phyloP scores from a whole-genome alignment of 2,329 filamentous ascomycete species.

The Colletotrichum gigasporum region DNA sequence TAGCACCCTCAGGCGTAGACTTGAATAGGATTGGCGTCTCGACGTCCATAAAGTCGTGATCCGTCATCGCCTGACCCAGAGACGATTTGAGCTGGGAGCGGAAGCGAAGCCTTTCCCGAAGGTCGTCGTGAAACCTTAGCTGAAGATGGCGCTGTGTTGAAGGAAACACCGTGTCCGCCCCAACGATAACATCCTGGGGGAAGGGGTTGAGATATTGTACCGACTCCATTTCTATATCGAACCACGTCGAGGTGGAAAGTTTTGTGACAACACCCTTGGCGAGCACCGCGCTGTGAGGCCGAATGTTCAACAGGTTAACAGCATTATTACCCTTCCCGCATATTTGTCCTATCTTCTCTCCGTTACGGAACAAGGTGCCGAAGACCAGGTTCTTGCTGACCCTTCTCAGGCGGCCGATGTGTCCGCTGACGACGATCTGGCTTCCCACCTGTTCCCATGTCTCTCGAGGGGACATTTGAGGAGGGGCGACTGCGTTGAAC shows the following conservation, averaged over 20 bases:
- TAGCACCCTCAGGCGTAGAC: constrained; percentile 93
- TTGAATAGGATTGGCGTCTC: constrained; percentile 97
- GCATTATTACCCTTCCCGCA: constrained; percentile 50
- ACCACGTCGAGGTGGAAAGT: constrained; percentile 15
- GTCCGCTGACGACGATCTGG: constrained; percentile 71
- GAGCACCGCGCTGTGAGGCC: constrained; percentile 62
- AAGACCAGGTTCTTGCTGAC: constrained; percentile 78
- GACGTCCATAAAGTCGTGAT: constrained; percentile 75
- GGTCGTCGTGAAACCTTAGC: constrained; percentile 75
- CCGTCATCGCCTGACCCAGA: constrained; percentile 62
- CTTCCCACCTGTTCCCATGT: constrained; percentile 41
- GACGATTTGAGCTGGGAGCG: constrained; percentile 68
- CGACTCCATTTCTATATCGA: constrained; percentile 70
- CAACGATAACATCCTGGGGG: constrained; percentile 79
- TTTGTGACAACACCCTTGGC: constrained; percentile 48
- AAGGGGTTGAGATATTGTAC: constrained; percentile 78
- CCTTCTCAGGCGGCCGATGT: constrained; percentile 74
- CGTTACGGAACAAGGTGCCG: constrained; percentile 56
- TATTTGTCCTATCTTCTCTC: constrained; percentile 55
- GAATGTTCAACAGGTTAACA: constrained; percentile 54
- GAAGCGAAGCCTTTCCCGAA: constrained; percentile 76
- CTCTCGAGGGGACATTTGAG: constrained; percentile 37
- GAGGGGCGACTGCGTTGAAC: constrained; percentile 39
- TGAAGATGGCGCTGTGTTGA: constrained; percentile 84
- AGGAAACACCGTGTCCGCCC: constrained; percentile 77